Base-by-base conservation (phyloP, 169 alveolate genomes). In the Plasmodium vivax region DNA sequence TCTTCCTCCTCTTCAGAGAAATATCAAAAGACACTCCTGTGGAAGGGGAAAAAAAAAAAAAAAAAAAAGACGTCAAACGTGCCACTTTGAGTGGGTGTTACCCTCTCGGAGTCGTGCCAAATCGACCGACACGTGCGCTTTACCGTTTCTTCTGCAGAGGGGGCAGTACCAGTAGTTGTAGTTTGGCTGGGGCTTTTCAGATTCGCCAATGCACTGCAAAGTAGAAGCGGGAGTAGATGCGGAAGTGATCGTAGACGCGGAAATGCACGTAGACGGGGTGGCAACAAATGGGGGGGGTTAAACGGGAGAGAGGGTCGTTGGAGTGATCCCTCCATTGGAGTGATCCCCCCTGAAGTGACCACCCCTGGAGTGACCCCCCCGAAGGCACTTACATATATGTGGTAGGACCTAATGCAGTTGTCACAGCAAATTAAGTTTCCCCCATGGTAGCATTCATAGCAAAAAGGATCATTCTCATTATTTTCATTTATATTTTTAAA, bases 341-440 rank as follows among this genome's bases (percentile, higher is more conserved):
- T 27, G 30, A 0, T 58, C 30, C 30, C 73, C 30, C 30, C 2
- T n/a, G 30, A 4, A 8, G 30, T 56, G 36, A 6, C 0, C 6
- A 14, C 23, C 72, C 72, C 72, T 56, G 72, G n/a, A 56, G n/a
- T 56, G 23, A 56, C 4, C n/a, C 77, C 41, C 34, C n/a, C 34
- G 7, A 47, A 81, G 54, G 36, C 10, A 27, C 87, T 81, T 84
- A 84, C 93, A 73, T 91, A 96, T 43, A 93, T 73, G 72, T 95
- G 97, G 91, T 93, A 95, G 45, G 97, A 87, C 84, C 95, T 91
- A 34, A 93, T 58, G 72, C 97, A 95, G 12, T 96, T 95, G 32
- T 95, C 97, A 82, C 97, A 95, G 71, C 97, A 95, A 56, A 95
- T 85, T 74, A 95, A 88, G 72, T 95, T 96, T 5, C 97, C 97